Evolutionary conservation across 805 yeast genomes (phyloP).

Genomic region (Candida coquimbonensis): DNA sequence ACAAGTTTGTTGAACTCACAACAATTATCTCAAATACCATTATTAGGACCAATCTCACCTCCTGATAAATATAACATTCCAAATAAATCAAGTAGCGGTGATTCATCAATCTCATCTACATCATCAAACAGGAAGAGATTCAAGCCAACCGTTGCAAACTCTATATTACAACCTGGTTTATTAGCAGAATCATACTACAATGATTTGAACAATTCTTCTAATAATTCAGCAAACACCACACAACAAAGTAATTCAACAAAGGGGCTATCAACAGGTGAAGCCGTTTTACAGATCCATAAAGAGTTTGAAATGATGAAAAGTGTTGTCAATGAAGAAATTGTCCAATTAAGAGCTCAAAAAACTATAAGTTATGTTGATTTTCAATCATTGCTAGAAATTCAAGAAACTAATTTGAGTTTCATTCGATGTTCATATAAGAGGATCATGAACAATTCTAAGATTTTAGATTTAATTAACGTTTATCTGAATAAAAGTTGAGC

Average conservation of each 20-base stretch:
- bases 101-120: constrained; percentile 1
- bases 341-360: constrained; percentile 14
- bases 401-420: constrained; percentile 16
- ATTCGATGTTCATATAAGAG: constrained; percentile 19
- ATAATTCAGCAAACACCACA: not conserved
- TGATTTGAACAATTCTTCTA: not conserved
- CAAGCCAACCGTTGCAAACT: constrained; percentile 3
- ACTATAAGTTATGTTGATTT: constrained; percentile 16
- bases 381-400: constrained; percentile 10
- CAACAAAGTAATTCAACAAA: not conserved
- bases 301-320: constrained; percentile 18
- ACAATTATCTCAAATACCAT: constrained; percentile 2
- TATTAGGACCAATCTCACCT: constrained; percentile 2
- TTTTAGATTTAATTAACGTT: constrained; percentile 16
- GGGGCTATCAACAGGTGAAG: constrained; percentile 15
- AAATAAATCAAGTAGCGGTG: not conserved
- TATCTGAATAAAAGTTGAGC: constrained; percentile 12
- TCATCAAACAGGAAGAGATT: constrained; percentile 1
- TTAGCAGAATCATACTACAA: constrained; percentile 6
- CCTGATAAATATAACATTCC: not conserved
- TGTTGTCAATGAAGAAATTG: constrained; percentile 15
- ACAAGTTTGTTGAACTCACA: not conserved
- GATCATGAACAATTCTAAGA: constrained; percentile 12
- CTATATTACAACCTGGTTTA: constrained; percentile 7
- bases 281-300: constrained; percentile 16